Evolutionary conservation across 768 basidiomycete genomes (phyloP).

Genomic region (Cystobasidiopsis lactophilus): DNA sequence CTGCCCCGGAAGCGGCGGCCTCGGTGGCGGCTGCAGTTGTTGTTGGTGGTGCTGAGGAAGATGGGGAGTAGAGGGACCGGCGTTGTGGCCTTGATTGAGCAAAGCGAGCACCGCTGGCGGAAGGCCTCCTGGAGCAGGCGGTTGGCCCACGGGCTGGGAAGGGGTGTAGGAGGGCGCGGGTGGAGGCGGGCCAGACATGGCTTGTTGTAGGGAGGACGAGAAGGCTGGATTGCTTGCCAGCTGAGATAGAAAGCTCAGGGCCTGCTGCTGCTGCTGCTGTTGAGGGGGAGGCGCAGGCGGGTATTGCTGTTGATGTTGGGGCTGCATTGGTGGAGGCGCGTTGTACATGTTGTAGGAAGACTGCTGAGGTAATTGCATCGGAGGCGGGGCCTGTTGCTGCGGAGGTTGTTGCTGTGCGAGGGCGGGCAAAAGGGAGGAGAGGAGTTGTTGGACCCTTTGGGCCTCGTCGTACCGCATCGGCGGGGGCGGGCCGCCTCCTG

Average conservation of each 20-base stretch:
- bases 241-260: neutral
- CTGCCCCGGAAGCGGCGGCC: too few relatives aligned
- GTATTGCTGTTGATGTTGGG: neutral
- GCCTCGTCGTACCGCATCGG: constrained; percentile 78
- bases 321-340: constrained; percentile 14
- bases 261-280: neutral
- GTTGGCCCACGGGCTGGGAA: neutral
- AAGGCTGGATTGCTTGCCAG: neutral
- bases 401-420: constrained; percentile 38
- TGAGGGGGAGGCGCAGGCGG: neutral
- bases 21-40: neutral
- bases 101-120: neutral
- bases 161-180: neutral
- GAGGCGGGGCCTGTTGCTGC: too few relatives aligned
- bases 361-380: too few relatives aligned
- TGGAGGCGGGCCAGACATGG: neutral
- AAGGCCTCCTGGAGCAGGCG: neutral
- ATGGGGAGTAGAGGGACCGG: neutral
- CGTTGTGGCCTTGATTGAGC: too few relatives aligned
- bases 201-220: neutral
- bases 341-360: too few relatives aligned
- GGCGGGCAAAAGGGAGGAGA: constrained; percentile 37
- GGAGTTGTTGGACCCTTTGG: constrained; percentile 56
- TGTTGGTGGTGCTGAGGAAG: neutral
- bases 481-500: constrained; percentile 21